These are phyloP conservation scores for Leccinellum rugosiceps DNA, from an alignment of 768 basidiomycete genomes.

Conservation along the genomic window DNA sequence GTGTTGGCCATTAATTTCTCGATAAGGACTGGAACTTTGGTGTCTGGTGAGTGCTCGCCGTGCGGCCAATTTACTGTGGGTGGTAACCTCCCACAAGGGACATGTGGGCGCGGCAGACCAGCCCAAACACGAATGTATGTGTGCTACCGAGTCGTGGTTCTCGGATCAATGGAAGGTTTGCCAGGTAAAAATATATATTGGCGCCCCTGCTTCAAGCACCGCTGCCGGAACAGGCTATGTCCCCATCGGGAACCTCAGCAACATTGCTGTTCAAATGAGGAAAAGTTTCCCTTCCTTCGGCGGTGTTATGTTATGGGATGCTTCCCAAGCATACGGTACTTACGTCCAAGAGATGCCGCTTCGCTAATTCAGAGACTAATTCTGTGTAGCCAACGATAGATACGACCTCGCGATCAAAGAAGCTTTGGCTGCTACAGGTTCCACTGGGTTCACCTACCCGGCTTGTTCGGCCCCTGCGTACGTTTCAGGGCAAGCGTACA, in stretches of 20 bases:
- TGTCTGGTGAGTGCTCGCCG: conserved; percentile 23
- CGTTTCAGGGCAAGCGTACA: conserved; percentile 46
- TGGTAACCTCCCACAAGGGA: conserved; percentile 35
- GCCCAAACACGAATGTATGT: conserved; percentile 39
- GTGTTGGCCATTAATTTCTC: not conserved
- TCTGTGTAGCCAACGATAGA: conserved; percentile 47
- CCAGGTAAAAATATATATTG: conserved; percentile 42
- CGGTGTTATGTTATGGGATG: conserved; percentile 45
- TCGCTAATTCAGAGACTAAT: conserved; percentile 1
- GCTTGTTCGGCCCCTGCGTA: conserved; percentile 56
- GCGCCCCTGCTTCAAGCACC: conserved; percentile 39
- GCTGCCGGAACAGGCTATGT: conserved; percentile 42
- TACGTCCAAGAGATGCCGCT: conserved; percentile 7
- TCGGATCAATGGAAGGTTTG: not conserved
- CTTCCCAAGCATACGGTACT: conserved; percentile 38
- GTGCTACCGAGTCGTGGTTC: not conserved
- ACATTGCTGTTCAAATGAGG: conserved; percentile 33
- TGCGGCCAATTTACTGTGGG: not conserved
- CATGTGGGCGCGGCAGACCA: conserved; percentile 41
- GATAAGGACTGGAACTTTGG: conserved; percentile 47
- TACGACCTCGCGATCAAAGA: conserved; percentile 62
- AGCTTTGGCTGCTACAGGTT: conserved; percentile 55
- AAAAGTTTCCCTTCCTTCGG: conserved; percentile 42
- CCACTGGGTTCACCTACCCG: conserved; percentile 67
- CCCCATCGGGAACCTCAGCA: conserved; percentile 30